Percentiles rank a stretch among this genome's conserved stretches.
Evolutionary conservation across 1,139 yeast species (phyloP).

Genomic region (Entelexis paramagnoliae): DNA sequence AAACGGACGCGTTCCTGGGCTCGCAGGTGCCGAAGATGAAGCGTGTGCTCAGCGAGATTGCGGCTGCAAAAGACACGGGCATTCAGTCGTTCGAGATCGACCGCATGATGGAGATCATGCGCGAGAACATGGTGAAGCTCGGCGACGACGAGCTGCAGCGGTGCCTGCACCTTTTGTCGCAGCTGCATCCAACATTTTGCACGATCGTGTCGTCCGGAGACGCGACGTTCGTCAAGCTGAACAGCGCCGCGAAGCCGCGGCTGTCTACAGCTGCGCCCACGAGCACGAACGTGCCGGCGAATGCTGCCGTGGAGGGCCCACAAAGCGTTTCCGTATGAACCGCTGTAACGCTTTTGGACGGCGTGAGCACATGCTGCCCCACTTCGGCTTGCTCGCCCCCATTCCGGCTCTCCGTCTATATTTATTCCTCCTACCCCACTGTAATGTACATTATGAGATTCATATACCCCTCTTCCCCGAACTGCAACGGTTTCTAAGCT

Average conservation of each 20-base stretch:
- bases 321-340: not conserved
- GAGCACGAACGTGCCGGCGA: not conserved
- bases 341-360: not conserved
- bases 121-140: conserved; percentile 16
- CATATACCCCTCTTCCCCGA: too few species aligned
- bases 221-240: conserved; percentile 11
- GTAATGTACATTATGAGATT: too few species aligned
- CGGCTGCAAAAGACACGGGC: not conserved
- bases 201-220: conserved; percentile 15
- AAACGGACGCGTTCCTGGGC: conserved; percentile 23
- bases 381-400: too few species aligned
- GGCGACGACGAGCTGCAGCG: conserved; percentile 18
- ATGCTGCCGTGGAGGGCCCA: not conserved
- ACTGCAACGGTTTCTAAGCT: too few species aligned
- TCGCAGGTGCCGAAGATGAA: conserved; percentile 25
- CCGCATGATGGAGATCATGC: conserved; percentile 16
- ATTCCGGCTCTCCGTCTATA: too few species aligned
- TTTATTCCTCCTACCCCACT: not conserved
- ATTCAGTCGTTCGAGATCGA: conserved; percentile 10
- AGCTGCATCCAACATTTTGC: conserved; percentile 15
- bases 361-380: too few species aligned
- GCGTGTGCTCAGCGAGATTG: conserved; percentile 18
- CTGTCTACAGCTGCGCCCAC: not conserved
- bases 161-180: conserved; percentile 12
- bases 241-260: not conserved